Evolutionary conservation across 1,139 yeast genomes (phyloP).

Genomic region (Kurtzmaniella quercitrusa): DNA sequence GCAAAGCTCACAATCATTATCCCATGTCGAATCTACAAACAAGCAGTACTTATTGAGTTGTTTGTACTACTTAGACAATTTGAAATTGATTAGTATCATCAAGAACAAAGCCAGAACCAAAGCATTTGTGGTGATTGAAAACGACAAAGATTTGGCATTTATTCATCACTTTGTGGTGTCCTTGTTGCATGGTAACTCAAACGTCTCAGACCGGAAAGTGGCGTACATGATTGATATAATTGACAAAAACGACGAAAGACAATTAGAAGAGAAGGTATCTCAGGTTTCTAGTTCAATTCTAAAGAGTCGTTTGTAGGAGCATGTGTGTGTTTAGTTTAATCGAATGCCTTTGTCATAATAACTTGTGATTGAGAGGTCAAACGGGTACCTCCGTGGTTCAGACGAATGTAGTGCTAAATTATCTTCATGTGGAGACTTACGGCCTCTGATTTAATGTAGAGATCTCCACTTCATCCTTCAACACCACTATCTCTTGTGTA

Average conservation of each 20-base stretch:
- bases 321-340: too few species aligned
- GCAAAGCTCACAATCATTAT: conserved; percentile 8
- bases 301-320: conserved; percentile 1
- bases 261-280: conserved; percentile 1
- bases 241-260: conserved; percentile 28
- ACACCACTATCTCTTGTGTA: too few species aligned
- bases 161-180: conserved; percentile 24
- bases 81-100: conserved; percentile 32
- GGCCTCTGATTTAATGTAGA: too few species aligned
- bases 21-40: conserved; percentile 32
- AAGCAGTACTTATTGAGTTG: conserved; percentile 43
- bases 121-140: conserved; percentile 35
- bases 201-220: conserved; percentile 18
- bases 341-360: too few species aligned
- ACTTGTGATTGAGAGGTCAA: too few species aligned
- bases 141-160: conserved; percentile 26
- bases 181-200: conserved; percentile 12
- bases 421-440: too few species aligned
- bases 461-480: too few species aligned
- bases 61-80: conserved; percentile 36
- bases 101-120: conserved; percentile 42
- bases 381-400: too few species aligned
- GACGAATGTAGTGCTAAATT: too few species aligned
- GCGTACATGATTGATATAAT: conserved; percentile 37
- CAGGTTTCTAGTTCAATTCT: conserved; percentile 1